phyloP scores from a whole-genome alignment of 768 basidiomycete genomes.

The Sarcodon sp. region DNA sequence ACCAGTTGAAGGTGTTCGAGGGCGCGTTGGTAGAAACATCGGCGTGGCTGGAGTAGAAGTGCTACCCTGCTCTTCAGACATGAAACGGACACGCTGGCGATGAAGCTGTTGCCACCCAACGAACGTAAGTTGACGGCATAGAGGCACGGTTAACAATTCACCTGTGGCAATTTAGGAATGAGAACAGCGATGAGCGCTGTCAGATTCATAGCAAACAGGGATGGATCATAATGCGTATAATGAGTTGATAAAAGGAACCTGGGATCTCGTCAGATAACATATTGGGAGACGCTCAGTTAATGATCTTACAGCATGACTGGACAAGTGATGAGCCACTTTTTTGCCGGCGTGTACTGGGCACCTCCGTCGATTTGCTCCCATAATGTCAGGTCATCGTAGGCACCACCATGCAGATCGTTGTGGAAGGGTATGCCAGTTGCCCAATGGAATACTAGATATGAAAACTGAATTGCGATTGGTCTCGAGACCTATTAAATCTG shows the following conservation, averaged over 20 bases:
- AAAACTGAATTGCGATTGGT: slow-evolving; percentile 39
- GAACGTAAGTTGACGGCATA: background rate
- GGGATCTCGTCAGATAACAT: slow-evolving; percentile 5
- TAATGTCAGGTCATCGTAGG: slow-evolving; percentile 92
- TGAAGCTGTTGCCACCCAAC: slow-evolving; percentile 40
- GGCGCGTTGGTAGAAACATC: slow-evolving; percentile 18
- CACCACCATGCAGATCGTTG: slow-evolving; percentile 76
- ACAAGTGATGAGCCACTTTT: slow-evolving; percentile 89
- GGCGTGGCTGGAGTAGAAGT: slow-evolving; percentile 53
- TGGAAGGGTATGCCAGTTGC: slow-evolving; percentile 96
- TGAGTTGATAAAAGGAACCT: slow-evolving; percentile 97
- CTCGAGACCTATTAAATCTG: background rate
- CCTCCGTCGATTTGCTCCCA: slow-evolving; percentile 99
- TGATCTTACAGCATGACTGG: slow-evolving; percentile 69
- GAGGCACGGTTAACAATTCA: slow-evolving; percentile 19
- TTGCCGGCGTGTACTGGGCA: slow-evolving; percentile 96
- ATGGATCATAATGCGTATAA: slow-evolving; percentile 94
- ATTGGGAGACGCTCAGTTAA: slow-evolving; percentile 2
- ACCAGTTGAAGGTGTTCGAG: no score
- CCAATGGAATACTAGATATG: slow-evolving; percentile 98
- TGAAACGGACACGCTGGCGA: slow-evolving; percentile 70
- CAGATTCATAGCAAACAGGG: slow-evolving; percentile 86
- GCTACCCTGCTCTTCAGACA: slow-evolving; percentile 53
- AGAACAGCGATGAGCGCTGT: slow-evolving; percentile 70
- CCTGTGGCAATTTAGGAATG: slow-evolving; percentile 93